Evolutionary conservation across 2,329 filamentous ascomycete species (phyloP).

Genomic region (Ascomycota sp.): DNA sequence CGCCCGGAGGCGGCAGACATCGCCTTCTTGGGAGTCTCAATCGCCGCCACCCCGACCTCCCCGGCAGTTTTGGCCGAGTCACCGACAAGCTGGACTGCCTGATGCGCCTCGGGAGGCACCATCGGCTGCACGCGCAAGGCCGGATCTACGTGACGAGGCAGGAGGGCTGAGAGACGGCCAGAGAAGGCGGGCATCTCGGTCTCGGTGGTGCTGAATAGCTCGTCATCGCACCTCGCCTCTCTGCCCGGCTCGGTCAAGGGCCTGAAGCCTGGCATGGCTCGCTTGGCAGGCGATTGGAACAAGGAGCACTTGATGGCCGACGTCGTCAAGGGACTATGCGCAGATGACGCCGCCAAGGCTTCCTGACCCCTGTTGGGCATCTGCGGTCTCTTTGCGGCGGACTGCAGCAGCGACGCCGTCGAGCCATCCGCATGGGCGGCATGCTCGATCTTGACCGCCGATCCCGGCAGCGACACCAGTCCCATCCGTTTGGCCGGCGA

Average conservation of each 20-base stretch:
- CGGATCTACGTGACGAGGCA: slow-evolving; percentile 22
- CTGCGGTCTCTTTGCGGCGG: slow-evolving; percentile 29
- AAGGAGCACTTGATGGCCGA: slow-evolving; percentile 25
- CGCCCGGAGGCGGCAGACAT: too few relatives aligned
- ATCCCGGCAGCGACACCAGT: slow-evolving; percentile 11
- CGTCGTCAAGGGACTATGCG: slow-evolving; percentile 9
- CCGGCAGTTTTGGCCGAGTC: not conserved
- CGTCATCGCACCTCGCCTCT: too few relatives aligned
- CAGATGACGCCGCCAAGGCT: slow-evolving; percentile 5
- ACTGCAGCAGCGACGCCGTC: slow-evolving; percentile 22
- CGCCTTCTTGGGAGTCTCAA: too few relatives aligned
- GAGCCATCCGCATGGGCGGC: slow-evolving; percentile 10
- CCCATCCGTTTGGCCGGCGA: slow-evolving; percentile 30
- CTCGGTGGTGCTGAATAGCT: slow-evolving; percentile 14
- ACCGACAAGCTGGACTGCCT: slow-evolving; percentile 1
- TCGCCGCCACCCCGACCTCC: too few relatives aligned
- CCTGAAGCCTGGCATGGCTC: slow-evolving; percentile 15
- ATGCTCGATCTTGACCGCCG: slow-evolving; percentile 12
- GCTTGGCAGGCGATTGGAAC: slow-evolving; percentile 31
- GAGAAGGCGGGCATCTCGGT: slow-evolving; percentile 19
- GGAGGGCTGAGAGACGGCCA: slow-evolving; percentile 22
- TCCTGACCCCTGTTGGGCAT: slow-evolving; percentile 20
- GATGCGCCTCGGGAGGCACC: slow-evolving; percentile 10
- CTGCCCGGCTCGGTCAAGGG: slow-evolving; percentile 12
- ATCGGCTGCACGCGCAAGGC: slow-evolving; percentile 13